These are phyloP conservation scores for Ophiognomonia clavigignenti-juglandacearum DNA, from an alignment of 2,329 filamentous ascomycete genomes.

Conservation along the genomic window DNA sequence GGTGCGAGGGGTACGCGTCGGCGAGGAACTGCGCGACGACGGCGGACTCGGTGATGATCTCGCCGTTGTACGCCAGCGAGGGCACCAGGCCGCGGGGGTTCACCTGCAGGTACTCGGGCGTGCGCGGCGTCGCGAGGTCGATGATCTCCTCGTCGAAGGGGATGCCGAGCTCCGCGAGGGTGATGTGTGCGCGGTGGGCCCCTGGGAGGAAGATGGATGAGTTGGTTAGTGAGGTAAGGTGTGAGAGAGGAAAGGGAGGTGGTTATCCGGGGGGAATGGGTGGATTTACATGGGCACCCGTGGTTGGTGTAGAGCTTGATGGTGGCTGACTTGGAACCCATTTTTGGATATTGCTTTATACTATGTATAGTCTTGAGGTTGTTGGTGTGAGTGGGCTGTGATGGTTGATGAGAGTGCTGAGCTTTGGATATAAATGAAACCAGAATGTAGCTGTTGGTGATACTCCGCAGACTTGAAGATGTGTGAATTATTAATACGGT, in stretches of 20 bases:
- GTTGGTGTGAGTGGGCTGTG: neutral
- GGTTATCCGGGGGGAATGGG: no score
- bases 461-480: neutral
- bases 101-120: constrained; percentile 68
- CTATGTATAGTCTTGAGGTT: neutral
- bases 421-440: neutral
- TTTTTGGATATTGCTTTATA: constrained; percentile 17
- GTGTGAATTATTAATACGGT: neutral
- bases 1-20: constrained; percentile 63
- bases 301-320: constrained; percentile 70
- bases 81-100: constrained; percentile 79
- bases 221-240: neutral
- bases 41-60: constrained; percentile 68
- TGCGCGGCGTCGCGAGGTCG: constrained; percentile 63
- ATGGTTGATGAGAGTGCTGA: neutral
- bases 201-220: no score
- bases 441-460: neutral
- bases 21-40: constrained; percentile 69
- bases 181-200: constrained; percentile 73
- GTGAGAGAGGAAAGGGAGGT: neutral
- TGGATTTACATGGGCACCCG: constrained; percentile 57
- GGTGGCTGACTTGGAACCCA: constrained; percentile 32
- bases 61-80: constrained; percentile 57
- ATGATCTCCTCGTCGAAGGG: constrained; percentile 68
- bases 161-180: constrained; percentile 60